A percentile compares a stretch with the other conserved stretches of the same genome.
Conservation (phyloP, 805 yeast species). For the Pichia sporocuriosa region DNA sequence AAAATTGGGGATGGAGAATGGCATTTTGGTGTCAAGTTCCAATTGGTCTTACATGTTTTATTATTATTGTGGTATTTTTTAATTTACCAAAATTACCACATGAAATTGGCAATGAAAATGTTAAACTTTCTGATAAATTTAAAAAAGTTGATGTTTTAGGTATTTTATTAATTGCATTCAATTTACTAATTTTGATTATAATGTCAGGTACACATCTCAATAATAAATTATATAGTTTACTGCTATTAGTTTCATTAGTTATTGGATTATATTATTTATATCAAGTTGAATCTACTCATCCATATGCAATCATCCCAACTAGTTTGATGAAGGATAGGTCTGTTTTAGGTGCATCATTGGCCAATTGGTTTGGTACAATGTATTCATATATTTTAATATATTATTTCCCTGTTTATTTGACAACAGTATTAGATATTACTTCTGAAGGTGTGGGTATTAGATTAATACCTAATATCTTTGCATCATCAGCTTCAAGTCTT, state of each 20-base stretch:
- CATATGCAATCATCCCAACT: conserved; percentile 59
- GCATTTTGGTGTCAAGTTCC: conserved; percentile 54
- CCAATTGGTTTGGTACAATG: conserved; percentile 57
- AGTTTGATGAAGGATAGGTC: conserved; percentile 49
- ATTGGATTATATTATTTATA: conserved; percentile 12
- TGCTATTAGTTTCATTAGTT: conserved; percentile 1
- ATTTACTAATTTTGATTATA: conserved; percentile 28
- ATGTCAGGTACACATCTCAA: conserved; percentile 34
- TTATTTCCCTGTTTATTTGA: conserved; percentile 55
- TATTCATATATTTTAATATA: conserved; percentile 40
- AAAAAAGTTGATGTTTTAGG: conserved; percentile 48
- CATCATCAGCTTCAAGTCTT: conserved; percentile 52
- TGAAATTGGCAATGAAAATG: conserved; percentile 25
- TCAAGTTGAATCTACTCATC: conserved; percentile 17
- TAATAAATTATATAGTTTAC: neutral
- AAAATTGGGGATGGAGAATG: conserved; percentile 57
- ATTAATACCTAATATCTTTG: conserved; percentile 53
- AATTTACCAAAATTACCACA: conserved; percentile 40
- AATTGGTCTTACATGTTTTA: conserved; percentile 33
- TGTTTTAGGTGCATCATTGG: conserved; percentile 54
- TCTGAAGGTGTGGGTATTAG: conserved; percentile 56
- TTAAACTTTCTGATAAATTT: conserved; percentile 38
- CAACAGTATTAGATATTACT: conserved; percentile 46
- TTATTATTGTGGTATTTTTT: conserved; percentile 36
- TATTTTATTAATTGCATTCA: conserved; percentile 26